These are phyloP conservation scores for Trametes cubensis DNA, from an alignment of 768 basidiomycete genomes.

Conservation along the genomic window DNA sequence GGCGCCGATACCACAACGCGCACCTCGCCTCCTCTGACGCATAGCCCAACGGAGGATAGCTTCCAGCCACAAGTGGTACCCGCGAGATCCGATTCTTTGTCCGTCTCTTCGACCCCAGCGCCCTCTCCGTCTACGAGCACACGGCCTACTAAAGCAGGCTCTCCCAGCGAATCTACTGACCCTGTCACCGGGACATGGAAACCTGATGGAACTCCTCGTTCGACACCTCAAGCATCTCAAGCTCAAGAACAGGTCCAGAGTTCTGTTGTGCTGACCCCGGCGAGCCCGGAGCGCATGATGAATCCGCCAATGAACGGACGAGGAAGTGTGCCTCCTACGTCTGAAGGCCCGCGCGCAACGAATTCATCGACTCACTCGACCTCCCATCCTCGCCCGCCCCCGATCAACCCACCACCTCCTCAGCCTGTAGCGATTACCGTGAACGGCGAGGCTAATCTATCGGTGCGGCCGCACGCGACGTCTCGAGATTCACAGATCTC, in stretches of 20 bases:
- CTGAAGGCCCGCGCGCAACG: background rate
- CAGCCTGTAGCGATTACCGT: conserved; percentile 28
- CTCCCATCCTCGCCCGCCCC: conserved; percentile 10
- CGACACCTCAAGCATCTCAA: conserved; percentile 1
- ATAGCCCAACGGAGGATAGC: conserved; percentile 19
- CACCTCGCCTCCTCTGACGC: conserved; percentile 4
- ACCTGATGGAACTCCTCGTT: conserved; percentile 7
- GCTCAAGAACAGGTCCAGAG: conserved; percentile 5
- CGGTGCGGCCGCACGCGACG: conserved; percentile 35
- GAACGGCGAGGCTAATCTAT: conserved; percentile 26
- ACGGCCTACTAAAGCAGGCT: background rate
- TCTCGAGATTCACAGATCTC: conserved; percentile 72
- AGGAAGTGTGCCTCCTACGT: background rate
- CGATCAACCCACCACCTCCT: conserved; percentile 13
- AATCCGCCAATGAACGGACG: conserved; percentile 8
- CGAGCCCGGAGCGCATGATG: conserved; percentile 16
- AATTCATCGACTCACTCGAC: conserved; percentile 1
- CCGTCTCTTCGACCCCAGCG: conserved; percentile 37
- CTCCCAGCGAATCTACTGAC: conserved; percentile 12
- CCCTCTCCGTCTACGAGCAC: conserved; percentile 23
- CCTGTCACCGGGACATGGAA: conserved; percentile 20
- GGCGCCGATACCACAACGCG: conserved; percentile 14
- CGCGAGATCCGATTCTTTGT: conserved; percentile 30
- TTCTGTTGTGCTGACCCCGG: conserved; percentile 20
- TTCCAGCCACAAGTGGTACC: conserved; percentile 9